phyloP scores from a whole-genome alignment of 208 protist genomes.

The Leishmania braziliensis region DNA sequence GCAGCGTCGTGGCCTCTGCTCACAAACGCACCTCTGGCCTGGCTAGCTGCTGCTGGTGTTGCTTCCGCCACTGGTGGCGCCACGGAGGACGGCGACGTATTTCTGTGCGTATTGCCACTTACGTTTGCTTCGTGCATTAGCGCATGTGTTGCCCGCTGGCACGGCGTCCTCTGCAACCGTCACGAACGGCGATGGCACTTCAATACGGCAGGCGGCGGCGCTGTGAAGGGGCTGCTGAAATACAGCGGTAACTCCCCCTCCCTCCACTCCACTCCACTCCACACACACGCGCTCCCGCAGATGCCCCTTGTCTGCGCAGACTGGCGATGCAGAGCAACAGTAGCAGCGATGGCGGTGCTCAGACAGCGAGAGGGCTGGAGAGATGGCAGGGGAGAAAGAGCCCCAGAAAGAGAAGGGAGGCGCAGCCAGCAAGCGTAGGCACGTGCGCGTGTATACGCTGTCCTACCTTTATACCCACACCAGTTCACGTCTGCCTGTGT shows the following conservation, averaged over 20 bases:
- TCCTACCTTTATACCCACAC: not conserved
- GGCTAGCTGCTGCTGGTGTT: not conserved
- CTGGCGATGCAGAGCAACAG: not conserved
- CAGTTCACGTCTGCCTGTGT: too few species aligned
- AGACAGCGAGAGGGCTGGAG: not conserved
- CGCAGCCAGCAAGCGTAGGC: not conserved
- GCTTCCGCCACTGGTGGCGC: not conserved
- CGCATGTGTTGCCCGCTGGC: not conserved
- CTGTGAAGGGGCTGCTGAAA: not conserved
- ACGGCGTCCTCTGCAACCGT: not conserved
- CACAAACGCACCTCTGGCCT: not conserved
- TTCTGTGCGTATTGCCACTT: not conserved
- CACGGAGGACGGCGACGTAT: not conserved
- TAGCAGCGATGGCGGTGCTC: not conserved
- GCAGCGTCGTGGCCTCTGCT: not conserved
- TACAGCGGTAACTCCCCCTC: not conserved
- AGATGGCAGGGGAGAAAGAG: not conserved
- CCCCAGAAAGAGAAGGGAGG: not conserved
- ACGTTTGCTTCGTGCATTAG: not conserved
- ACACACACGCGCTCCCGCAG: not conserved
- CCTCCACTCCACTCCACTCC: not conserved
- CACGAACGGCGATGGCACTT: not conserved
- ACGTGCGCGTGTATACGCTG: slow-evolving; percentile 5
- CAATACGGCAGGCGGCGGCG: not conserved
- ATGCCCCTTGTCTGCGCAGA: not conserved